These are phyloP conservation scores for Cercophora sp. DNA, from an alignment of 495 filamentous ascomycete species.

Conservation along the genomic window DNA sequence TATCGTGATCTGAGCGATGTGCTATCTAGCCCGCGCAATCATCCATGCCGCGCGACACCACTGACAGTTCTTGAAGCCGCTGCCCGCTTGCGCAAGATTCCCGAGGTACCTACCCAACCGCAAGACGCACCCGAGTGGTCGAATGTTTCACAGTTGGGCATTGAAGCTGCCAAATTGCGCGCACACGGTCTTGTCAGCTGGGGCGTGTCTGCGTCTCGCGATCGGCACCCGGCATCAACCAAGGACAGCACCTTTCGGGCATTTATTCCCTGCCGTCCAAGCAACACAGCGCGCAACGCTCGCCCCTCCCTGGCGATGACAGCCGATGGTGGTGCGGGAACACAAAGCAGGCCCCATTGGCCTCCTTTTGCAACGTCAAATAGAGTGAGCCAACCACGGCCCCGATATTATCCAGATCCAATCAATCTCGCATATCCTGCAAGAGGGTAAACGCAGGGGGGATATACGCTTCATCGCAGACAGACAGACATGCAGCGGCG, in stretches of 20 bases:
- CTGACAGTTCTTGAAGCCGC: background rate
- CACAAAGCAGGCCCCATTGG: conserved; percentile 1
- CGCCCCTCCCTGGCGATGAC: background rate
- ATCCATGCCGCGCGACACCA: conserved; percentile 2
- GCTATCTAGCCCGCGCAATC: too few relatives aligned
- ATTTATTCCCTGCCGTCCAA: background rate
- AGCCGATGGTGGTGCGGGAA: background rate
- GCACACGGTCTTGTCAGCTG: conserved; percentile 7
- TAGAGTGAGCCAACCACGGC: conserved; percentile 4
- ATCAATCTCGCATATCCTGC: conserved; percentile 30
- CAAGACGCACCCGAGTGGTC: conserved; percentile 1
- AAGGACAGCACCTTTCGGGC: background rate
- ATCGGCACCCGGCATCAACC: conserved; percentile 6
- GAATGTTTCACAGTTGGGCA: conserved; percentile 6
- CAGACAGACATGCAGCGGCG: conserved; percentile 1
- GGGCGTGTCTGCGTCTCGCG: background rate
- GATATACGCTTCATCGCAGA: background rate
- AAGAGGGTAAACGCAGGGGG: conserved; percentile 12
- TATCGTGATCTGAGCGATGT: too few relatives aligned
- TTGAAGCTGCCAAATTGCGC: conserved; percentile 13
- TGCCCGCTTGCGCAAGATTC: background rate
- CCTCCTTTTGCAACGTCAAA: conserved; percentile 1
- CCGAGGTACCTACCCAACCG: background rate
- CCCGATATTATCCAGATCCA: conserved; percentile 21
- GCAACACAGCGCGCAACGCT: background rate